Evolutionary conservation across 176 grass and related monocot genomes (phyloP), one percentile per base, ranked within the genome.

Genomic region (Oropetium thomaeum): DNA sequence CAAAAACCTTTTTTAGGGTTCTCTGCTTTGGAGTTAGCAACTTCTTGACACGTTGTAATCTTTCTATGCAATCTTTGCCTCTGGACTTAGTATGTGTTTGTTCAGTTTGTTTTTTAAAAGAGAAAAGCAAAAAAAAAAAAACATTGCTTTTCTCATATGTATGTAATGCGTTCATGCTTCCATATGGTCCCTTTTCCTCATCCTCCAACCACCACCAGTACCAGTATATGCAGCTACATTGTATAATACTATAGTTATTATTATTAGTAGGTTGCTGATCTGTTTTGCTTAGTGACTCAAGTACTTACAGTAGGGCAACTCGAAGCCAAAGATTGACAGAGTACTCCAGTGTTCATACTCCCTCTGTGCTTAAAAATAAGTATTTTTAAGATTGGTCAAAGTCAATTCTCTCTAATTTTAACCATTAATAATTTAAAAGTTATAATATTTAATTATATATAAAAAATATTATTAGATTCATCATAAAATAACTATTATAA

Each of bases 121-220:
- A 62, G 16, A 73, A 13, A 35, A 26, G n/a, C n/a, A 60, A 1
- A 35, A 22, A 19, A 15, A 44, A 2, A 53, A 53, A 53, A 37
- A 55, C 29, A n/a, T 15, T 20, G 12, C 45, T 31, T 55, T 10
- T 42, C 60, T 44, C 43, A 68, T 72, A n/a, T n/a, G n/a, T n/a
- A n/a, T n/a, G n/a, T n/a, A 33, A 61, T 32, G 60, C 62, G 19
- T 39, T 27, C 26, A 34, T 70, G 53, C 53, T 53, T 27, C 37
- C 67, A 52, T 40, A 31, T 3, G 4, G 40, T 2, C 45, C 25
- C 58, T 69, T 79, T 68, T 47, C 10, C 42, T 78, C 60, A 17
- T 49, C 80, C 22, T 87, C 85, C 80, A 87, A 87, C 85, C 5
- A 52, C 85, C n/a, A 43, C 68, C 85, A 72, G 67, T 78, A 76